These are phyloP conservation scores for Cladophialophora immunda DNA, from an alignment of 2,329 filamentous ascomycete species.

Conservation along the genomic window DNA sequence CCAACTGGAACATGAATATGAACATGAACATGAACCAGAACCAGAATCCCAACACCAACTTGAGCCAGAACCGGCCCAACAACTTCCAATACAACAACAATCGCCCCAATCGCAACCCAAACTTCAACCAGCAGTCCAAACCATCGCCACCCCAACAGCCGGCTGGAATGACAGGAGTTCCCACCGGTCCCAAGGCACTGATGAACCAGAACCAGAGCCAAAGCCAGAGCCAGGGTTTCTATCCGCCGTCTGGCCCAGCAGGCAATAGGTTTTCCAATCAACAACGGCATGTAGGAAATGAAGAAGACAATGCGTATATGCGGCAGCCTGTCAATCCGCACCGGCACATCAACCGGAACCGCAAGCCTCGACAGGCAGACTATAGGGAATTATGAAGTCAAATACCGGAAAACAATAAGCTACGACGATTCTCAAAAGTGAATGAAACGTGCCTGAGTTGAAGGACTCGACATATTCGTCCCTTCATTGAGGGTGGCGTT, in stretches of 20 bases:
- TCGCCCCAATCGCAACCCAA: constrained; percentile 28
- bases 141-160: constrained; percentile 43
- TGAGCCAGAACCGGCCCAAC: constrained; percentile 44
- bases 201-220: constrained; percentile 21
- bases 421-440: not conserved
- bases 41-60: constrained; percentile 40
- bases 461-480: not conserved
- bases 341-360: constrained; percentile 82
- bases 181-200: constrained; percentile 40
- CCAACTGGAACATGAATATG: constrained; percentile 45
- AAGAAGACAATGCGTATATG: constrained; percentile 92
- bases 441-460: not conserved
- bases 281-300: constrained; percentile 65
- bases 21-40: constrained; percentile 42
- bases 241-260: constrained; percentile 32
- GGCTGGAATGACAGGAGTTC: constrained; percentile 39
- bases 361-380: constrained; percentile 80
- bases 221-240: constrained; percentile 30
- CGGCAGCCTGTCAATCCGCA: constrained; percentile 95
- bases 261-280: constrained; percentile 64
- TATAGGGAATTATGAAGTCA: constrained; percentile 73
- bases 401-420: not conserved
- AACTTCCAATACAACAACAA: constrained; percentile 43
- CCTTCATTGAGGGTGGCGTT: not conserved
- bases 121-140: constrained; percentile 32